Base-by-base conservation (phyloP, 345 rosid species). In the Lepidium africanum region DNA sequence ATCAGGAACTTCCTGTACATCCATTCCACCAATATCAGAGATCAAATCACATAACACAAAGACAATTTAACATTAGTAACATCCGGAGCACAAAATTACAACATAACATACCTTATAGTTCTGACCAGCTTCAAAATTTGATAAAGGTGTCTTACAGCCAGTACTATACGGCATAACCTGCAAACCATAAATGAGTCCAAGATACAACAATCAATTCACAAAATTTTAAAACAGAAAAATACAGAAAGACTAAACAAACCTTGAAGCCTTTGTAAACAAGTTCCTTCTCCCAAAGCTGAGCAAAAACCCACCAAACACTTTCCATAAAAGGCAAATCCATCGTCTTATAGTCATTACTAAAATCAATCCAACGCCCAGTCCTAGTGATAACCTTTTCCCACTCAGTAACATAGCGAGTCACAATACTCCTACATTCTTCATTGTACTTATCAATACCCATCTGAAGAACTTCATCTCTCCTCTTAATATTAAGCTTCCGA, bases 161-260 rank as follows among this genome's bases (percentile, higher is more conserved):
- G 97, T 91, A 58, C 96, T 87, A 75, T 89, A 94, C 14, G 96
- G 97, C 99, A 94, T 94, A 57, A 94, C 99, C 98, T 93, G 73
- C 55, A 80, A 50, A 21, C 17, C 2, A 41, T 8, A 9, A 38
- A n/a, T 1, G 38, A 59, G 6, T 13, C 48, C 43, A 43, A 7
- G 3, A 40, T 2, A n/a, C 7, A 19, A 61, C 33, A 30, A 9
- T 25, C 17, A 6, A 49, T 5, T 19, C 9, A 39, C 15, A 4
- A 56, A 47, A 39, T 42, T 27, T 15, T n/a, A 55, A 25, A 17
- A 48, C 30, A 62, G 7, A 53, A 9, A 41, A 15, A 77, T 14
- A 11, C 40, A 71, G 25, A n/a, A 54, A 56, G 42, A n/a, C 35
- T 79, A 14, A 53, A 88, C 98, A 16, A 63, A 93, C 98, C 96